These are phyloP conservation scores for Mallotus japonicus DNA, from an alignment of 441 rosid species.

Conservation along the genomic window DNA sequence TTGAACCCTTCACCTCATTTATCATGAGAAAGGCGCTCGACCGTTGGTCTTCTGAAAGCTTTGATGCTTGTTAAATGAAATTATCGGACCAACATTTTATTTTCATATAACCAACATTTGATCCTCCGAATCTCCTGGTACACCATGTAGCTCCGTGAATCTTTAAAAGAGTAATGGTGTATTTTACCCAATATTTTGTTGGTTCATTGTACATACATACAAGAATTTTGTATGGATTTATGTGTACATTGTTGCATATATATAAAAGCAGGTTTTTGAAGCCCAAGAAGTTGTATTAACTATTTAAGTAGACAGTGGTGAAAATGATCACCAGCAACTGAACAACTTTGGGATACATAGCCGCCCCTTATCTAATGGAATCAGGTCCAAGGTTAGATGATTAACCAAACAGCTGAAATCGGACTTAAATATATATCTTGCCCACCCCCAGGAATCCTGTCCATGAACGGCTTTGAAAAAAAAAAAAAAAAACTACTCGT, in stretches of 20 bases:
- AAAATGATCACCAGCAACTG: slow-evolving; percentile 24
- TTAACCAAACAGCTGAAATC: slow-evolving; percentile 32
- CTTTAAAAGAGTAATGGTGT: not conserved
- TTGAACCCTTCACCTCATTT: not conserved
- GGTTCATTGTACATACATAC: not conserved
- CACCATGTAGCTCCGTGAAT: not conserved
- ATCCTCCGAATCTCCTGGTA: not conserved
- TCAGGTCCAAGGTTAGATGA: slow-evolving; percentile 28
- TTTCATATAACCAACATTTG: not conserved
- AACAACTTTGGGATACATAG: slow-evolving; percentile 33
- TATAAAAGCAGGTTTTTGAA: slow-evolving; percentile 21
- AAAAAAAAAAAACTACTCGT: slow-evolving; percentile 3
- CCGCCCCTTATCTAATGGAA: slow-evolving; percentile 28
- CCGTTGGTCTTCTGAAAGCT: not conserved
- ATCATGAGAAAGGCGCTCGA: not conserved
- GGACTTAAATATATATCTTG: slow-evolving; percentile 27
- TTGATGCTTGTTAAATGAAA: not conserved
- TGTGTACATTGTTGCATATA: slow-evolving; percentile 18
- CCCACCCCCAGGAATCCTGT: slow-evolving; percentile 52
- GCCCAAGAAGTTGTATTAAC: slow-evolving; percentile 22
- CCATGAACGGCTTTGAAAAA: slow-evolving; percentile 25
- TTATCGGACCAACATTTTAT: too few relatives aligned
- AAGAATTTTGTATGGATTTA: slow-evolving; percentile 10
- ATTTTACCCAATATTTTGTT: not conserved
- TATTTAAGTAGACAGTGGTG: slow-evolving; percentile 22